Evolutionary conservation across 768 basidiomycete species (phyloP).

Genomic region (Tulasnella sp.): DNA sequence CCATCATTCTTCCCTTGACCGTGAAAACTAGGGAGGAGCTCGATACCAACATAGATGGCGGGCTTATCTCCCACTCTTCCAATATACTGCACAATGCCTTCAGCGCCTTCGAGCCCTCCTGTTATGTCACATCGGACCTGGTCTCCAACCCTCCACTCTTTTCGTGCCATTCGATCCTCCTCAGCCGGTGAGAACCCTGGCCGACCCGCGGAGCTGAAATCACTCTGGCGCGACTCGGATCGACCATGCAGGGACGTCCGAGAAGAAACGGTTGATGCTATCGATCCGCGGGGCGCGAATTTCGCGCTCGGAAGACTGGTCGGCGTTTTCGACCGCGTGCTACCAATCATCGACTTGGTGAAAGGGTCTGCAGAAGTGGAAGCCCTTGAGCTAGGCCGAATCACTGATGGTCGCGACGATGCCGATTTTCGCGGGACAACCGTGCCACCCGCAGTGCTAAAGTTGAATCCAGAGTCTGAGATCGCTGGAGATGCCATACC

Average conservation of each 20-base stretch:
- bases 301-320: constrained; percentile 18
- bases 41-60: constrained; percentile 89
- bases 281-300: constrained; percentile 9
- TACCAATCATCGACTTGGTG: not conserved
- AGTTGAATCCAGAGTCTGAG: constrained; percentile 37
- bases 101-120: constrained; percentile 42
- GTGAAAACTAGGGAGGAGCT: constrained; percentile 69
- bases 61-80: constrained; percentile 83
- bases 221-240: constrained; percentile 8
- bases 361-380: constrained; percentile 4
- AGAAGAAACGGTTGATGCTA: constrained; percentile 5
- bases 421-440: constrained; percentile 4
- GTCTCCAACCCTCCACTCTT: constrained; percentile 49
- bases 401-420: constrained; percentile 1
- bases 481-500: constrained; percentile 20
- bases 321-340: constrained; percentile 39
- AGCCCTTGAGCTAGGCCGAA: constrained; percentile 5
- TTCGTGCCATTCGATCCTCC: constrained; percentile 7
- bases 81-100: constrained; percentile 68
- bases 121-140: constrained; percentile 77
- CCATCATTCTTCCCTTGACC: constrained; percentile 97
- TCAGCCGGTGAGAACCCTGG: not conserved
- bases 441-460: constrained; percentile 30
- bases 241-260: constrained; percentile 5
- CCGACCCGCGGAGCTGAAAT: constrained; percentile 18